Base-by-base conservation (phyloP, 2,329 filamentous ascomycete genomes). In the Zasmidium angulare region DNA sequence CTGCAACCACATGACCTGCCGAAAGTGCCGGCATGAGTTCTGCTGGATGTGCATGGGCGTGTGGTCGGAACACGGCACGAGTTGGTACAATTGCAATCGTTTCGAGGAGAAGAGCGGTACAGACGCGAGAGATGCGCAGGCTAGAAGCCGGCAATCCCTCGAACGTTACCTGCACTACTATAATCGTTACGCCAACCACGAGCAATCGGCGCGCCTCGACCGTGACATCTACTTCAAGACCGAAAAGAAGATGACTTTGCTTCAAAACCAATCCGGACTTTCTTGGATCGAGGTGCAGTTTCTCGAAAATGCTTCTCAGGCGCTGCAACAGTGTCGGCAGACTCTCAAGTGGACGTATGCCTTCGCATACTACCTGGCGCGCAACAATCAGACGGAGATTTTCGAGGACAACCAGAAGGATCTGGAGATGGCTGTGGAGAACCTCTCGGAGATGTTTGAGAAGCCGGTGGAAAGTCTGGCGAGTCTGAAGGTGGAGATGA, bases 41-140 rank as follows among this genome's bases (percentile, higher is more conserved):
- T 99, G 95, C 78, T 99, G 95, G 95, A 98, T 99, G 90, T 99
- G 95, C 72, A 99, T 99, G 95, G 95, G 95, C 0, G 81, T 96
- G 0, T 99, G 95, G 95, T 96, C 92, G 0, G 95, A 99, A 76
- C 95, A 99, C 74, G 95, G 95, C 63, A 99, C 93, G 2, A 96
- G 91, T 77, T 99, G 95, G 95, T 99, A 99, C 81, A 99, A 96
- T 76, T 99, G 95, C 83, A 99, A 96, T 73, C 84, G 95, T 9
- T 99, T 89, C 69, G 95, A 99, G 72, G 95, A 98, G 78, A 97
- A 95, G 82, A 96, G 91, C 65, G 95, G 95, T 1, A 82, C 86
- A 0, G 93, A 97, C 58, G 95, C 95, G 3, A 84, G 95, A 36
- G 92, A 96, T 74, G 92, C 91, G 1, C 95, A 99, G 74, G 91